Percentiles rank a stretch among this genome's conserved stretches.
Conservation (phyloP, 805 yeast species). For the Kluyveromyces starmeri region DNA sequence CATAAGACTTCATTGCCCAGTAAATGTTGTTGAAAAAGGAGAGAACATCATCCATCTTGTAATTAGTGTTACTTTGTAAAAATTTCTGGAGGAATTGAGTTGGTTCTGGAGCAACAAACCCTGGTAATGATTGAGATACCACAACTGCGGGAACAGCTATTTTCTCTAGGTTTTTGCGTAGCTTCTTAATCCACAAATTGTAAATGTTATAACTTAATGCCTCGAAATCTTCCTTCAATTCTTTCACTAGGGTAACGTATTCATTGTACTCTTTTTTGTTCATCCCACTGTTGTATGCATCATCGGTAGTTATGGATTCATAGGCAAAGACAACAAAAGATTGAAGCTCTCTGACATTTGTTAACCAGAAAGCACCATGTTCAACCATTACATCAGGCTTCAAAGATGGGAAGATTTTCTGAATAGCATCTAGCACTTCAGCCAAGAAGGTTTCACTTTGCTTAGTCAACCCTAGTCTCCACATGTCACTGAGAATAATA, state of each 20-base stretch:
- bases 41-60: conserved; percentile 90
- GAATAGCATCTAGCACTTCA: conserved; percentile 79
- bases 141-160: conserved; percentile 94
- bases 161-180: conserved; percentile 84
- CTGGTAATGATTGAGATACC: conserved; percentile 89
- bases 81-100: conserved; percentile 75
- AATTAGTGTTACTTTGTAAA: conserved; percentile 60
- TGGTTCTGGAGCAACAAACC: conserved; percentile 81
- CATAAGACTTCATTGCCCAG: conserved; percentile 88
- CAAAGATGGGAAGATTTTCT: conserved; percentile 66
- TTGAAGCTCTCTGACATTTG: conserved; percentile 90
- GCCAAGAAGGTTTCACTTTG: conserved; percentile 90
- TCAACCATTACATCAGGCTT: conserved; percentile 82
- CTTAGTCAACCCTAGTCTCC: conserved; percentile 90
- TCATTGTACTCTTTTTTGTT: conserved; percentile 84
- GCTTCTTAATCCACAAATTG: conserved; percentile 93
- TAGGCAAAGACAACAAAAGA: conserved; percentile 94
- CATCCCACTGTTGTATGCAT: conserved; percentile 71
- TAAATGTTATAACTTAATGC: conserved; percentile 87
- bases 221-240: conserved; percentile 90
- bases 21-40: conserved; percentile 82
- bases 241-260: conserved; percentile 79
- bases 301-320: conserved; percentile 80
- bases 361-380: conserved; percentile 95
- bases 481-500: conserved; percentile 89